Base-by-base conservation (phyloP, 2,329 filamentous ascomycete genomes). In the Fusarium denticulatum region DNA sequence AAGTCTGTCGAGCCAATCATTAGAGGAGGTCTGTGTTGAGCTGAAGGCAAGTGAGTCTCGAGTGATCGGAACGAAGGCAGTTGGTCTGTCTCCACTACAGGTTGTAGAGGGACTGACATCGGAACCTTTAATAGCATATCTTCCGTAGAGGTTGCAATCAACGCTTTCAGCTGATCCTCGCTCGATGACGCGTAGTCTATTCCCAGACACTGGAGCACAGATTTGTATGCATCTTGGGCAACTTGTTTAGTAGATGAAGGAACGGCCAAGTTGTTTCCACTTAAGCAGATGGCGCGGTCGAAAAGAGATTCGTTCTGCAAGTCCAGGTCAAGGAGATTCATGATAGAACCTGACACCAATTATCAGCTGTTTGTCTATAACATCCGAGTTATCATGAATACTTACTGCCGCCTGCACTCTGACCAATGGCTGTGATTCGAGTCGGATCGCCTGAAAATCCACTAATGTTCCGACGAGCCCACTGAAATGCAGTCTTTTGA, bases 351-450 rank as follows among this genome's bases (percentile, higher is more conserved):
- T 64, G 10, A 1, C 5, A 22, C 3, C 0, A 18, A 24, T 28
- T 11, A 14, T 63, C n/a, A 63, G 42, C 12, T n/a, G n/a, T n/a
- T n/a, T n/a, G n/a, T n/a, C n/a, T n/a, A n/a, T n/a, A n/a, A n/a
- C n/a, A n/a, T n/a, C n/a, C n/a, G n/a, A n/a, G n/a, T n/a, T n/a
- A n/a, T n/a, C n/a, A n/a, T n/a, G 28, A 16, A 60, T 14, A 50
- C 61, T 36, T 32, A 64, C 61, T 49, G 1, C 18, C 61, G 20
- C 61, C 61, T 10, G 61, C 61, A 5, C 61, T 64, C 30, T 64
- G 56, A 0, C 56, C 57, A 5, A 64, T 37, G 6, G 45, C 56
- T 1, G 26, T 64, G 1, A 62, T 30, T 1, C 37, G 43, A 13
- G 15, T 5, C 15, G 30, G 37, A 4, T 64, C 45, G 16, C 61